phyloP scores from a whole-genome alignment of 371 early-diverging fungal species.

The Lichtheimia ornata region DNA sequence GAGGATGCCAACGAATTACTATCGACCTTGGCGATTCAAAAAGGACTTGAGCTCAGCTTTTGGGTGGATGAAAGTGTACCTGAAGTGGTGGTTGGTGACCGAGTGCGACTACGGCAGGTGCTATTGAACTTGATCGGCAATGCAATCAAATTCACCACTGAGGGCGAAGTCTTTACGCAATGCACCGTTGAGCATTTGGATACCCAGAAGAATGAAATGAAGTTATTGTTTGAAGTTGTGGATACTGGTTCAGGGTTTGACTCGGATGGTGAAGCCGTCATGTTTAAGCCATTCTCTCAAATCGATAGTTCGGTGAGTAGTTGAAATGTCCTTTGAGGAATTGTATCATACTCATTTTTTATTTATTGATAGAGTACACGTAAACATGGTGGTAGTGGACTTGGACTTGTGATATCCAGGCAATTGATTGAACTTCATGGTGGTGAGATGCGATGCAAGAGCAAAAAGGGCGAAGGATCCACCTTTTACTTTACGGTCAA shows the following conservation, averaged over 20 bases:
- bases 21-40: constrained; percentile 63
- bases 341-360: background rate
- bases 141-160: constrained; percentile 67
- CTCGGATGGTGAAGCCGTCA: constrained; percentile 58
- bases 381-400: constrained; percentile 69
- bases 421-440: constrained; percentile 68
- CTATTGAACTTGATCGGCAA: constrained; percentile 61
- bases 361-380: constrained; percentile 45
- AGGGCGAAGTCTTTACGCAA: constrained; percentile 64
- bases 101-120: constrained; percentile 60
- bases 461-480: constrained; percentile 62
- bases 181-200: constrained; percentile 46
- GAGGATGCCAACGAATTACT: constrained; percentile 65
- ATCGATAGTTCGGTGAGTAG: constrained; percentile 58
- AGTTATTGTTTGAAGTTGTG: constrained; percentile 61
- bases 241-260: constrained; percentile 71
- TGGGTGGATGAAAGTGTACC: constrained; percentile 64
- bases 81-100: constrained; percentile 60
- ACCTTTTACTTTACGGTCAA: constrained; percentile 64
- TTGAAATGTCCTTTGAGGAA: background rate
- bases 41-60: constrained; percentile 60
- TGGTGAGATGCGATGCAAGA: constrained; percentile 58
- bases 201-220: constrained; percentile 32
- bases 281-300: constrained; percentile 73
- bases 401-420: constrained; percentile 62